Base-by-base conservation (phyloP, 169 alveolate genomes). In the Plasmodium relictum region DNA sequence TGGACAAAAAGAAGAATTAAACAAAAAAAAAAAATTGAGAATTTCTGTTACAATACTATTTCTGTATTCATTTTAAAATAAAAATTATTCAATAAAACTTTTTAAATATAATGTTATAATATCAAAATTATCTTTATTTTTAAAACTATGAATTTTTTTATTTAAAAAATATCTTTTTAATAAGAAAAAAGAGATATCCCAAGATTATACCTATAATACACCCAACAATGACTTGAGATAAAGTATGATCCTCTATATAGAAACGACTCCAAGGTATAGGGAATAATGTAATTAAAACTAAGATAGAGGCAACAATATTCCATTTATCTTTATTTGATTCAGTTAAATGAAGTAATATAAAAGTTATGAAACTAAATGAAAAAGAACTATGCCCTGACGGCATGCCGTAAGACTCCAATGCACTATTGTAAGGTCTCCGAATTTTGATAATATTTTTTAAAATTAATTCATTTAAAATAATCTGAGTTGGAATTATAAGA, bases 201-300 rank as follows among this genome's bases (percentile, higher is more conserved):
- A 54, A 18, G 26, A 39, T 2, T 6, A 59, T 6, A 58, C 94
- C 94, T 20, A 83, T 65, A 14, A 91, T 18, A n/a, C 91, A 48
- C 4, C 94, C 94, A 88, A 88, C 45, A 3, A 91, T 37, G 41
- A 78, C 90, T 74, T 91, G 94, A 6, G 65, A 88, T 14, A 86
- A 9, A 6, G 94, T 91, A 54, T 91, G 94, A 48, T 91, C 94
- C 52, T 91, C 90, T 26, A 85, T 89, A 39, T 91, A 54, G 66
- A 88, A 76, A 50, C 94, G 78, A 63, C 93, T 91, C 94, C 94
- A 91, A 20, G 94, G 94, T 54, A 91, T 80, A 0, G 94, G 94
- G 7, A 73, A 56, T 10, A 73, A 26, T 5, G 72, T 83, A 78
- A 88, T 73, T 52, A 86, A 39, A 31, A 88, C 66, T 22, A 59